These are phyloP conservation scores for Sporothrix humicola DNA, from an alignment of 2,329 filamentous ascomycete genomes.

Conservation along the genomic window DNA sequence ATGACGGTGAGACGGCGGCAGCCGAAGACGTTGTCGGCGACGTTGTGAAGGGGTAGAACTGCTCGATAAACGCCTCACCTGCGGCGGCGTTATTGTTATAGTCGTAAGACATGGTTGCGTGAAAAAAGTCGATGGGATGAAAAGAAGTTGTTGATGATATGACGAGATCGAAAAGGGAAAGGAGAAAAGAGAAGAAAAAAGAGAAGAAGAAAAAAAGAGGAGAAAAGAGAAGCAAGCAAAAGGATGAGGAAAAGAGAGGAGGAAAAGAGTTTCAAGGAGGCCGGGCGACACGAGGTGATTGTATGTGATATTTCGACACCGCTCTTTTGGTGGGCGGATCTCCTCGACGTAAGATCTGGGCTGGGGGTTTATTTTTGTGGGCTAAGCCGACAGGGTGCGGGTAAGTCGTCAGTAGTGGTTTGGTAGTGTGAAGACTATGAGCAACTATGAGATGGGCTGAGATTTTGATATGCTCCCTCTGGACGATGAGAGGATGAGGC, in stretches of 20 bases:
- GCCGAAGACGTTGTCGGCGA: constrained; percentile 43
- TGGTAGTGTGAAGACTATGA: neutral
- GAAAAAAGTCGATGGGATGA: constrained; percentile 16
- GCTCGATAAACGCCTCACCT: constrained; percentile 64
- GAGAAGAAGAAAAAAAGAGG: neutral
- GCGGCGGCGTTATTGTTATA: constrained; percentile 45
- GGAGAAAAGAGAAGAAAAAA: neutral
- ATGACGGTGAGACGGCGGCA: constrained; percentile 38
- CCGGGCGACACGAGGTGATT: constrained; percentile 24
- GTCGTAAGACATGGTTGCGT: constrained; percentile 35
- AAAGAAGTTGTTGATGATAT: constrained; percentile 14
- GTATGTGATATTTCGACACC: constrained; percentile 37
- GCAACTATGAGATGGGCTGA: neutral
- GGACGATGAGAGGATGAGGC: neutral
- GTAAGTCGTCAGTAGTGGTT: neutral
- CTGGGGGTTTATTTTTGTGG: constrained; percentile 16
- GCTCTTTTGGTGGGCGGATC: constrained; percentile 38
- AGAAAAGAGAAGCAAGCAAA: constrained; percentile 4
- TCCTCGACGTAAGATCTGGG: constrained; percentile 33
- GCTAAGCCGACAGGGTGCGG: constrained; percentile 27
- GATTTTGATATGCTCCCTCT: constrained; percentile 14
- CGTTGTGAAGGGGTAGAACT: constrained; percentile 55
- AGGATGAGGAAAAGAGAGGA: neutral
- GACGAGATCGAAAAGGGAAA: constrained; percentile 13
- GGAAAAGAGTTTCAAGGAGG: constrained; percentile 27